Evolutionary conservation across 2,329 filamentous ascomycete genomes (phyloP), one percentile per base, ranked within the genome.

Genomic region (Colletotrichum sp.): DNA sequence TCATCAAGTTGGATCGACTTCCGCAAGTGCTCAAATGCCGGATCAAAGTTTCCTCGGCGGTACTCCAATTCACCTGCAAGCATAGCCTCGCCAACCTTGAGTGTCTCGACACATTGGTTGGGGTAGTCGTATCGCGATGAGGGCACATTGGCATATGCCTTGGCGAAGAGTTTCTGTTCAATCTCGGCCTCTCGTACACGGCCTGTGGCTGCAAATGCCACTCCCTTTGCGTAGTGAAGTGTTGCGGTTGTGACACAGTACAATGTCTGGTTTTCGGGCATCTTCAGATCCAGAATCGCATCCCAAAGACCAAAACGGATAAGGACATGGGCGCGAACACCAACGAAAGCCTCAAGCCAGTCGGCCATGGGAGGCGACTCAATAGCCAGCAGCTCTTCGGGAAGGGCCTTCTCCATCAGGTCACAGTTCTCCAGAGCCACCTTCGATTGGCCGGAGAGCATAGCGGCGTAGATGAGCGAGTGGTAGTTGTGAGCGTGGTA

Each of bases 401-500:
- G 89, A 8, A 96, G 84, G 0, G 91, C 90, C 0, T 83, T 84
- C 80, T 95, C 93, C 64, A 96, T 88, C 49, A 87, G 85, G 0
- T 80, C 78, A 0, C 90, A 89, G 0, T 93, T 92, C 1, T 93
- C 89, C 4, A 95, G 81, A 0, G 93, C 92, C 15, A 92, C 85
- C 28, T 85, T 81, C 2, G 88, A 93, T 81, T 93, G 90, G 0
- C 92, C 94, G 0, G 93, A 90, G 78, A 96, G 94, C 93, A 96
- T 95, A 72, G 94, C 94, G 1, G 93, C 92, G 81, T 96, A 96
- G 69, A 96, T 90, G 3, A 91, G 89, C 77, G 94, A 95, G 81
- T 96, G 94, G 79, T 93, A 93, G 80, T 96, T 88, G 81, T 96
- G 95, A 71, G 90, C 89, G 21, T 94, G 90, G 81, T 96, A 96